Base-by-base conservation (phyloP, 495 filamentous ascomycete genomes). In the Trichoderma gamsii region DNA sequence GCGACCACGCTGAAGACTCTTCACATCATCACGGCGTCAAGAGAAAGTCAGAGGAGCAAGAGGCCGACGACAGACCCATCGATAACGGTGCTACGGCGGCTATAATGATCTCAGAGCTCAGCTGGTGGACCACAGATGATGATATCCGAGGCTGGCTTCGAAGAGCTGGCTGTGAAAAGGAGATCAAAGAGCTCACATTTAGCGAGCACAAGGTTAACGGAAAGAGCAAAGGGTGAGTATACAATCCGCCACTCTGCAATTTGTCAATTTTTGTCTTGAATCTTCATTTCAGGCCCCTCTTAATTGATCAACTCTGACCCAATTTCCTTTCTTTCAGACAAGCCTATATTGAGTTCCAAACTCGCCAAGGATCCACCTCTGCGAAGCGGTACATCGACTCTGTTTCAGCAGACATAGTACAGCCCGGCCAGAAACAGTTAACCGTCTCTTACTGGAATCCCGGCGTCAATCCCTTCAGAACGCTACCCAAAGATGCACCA, bases 131-230 rank as follows among this genome's bases (percentile, higher is more conserved):
- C 35, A 97, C 90, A 16, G 95, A 99, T 71, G 95, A 99, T 73
- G 92, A 97, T 70, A 85, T 99, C 68, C 90, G 95, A 63, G 92
- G 90, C 67, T 97, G 92, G 93, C 85, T 90, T 13, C 86, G 87
- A 70, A 82, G 90, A 69, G 89, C 88, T 38, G 83, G 82, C 11
- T 90, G 85, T 70, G 95, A 98, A 74, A 84, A 87, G 61, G 92
- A 96, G 72, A 82, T 99, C 25, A 92, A 92, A 73, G 94, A 97
- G 67, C 88, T 98, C 56, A 96, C 93, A 0, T 98, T 97, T 73
- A 96, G 89, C 70, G 95, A 99, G 75, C 95, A 98, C 78, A 99
- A 99, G 77, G 92, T 98, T 16, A 99, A 99, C 72, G 95, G 95
- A 67, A 99, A 99, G 78, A 95, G 91, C 76, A 97, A 97, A 80